phyloP scores from a whole-genome alignment of 2,329 filamentous ascomycete species.

The Fusarium sp. region DNA sequence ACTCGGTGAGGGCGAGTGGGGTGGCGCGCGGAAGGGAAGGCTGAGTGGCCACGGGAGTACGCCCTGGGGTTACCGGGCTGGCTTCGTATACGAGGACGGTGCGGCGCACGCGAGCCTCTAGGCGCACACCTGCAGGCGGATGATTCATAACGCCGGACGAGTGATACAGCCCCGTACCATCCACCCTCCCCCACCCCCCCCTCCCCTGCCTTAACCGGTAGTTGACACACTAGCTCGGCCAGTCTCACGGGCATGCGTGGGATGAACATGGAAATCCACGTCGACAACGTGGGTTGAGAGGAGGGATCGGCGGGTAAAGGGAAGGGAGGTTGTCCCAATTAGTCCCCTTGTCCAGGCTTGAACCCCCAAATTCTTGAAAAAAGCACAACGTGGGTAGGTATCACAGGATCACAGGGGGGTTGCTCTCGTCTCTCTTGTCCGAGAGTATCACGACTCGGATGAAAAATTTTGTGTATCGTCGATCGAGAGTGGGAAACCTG shows the following conservation, averaged over 20 bases:
- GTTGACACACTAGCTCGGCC: neutral
- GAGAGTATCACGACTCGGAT: neutral
- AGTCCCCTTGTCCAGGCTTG: neutral
- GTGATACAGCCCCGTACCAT: too few relatives aligned
- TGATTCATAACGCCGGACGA: too few relatives aligned
- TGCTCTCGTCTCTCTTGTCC: neutral
- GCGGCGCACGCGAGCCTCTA: too few relatives aligned
- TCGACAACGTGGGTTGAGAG: slow-evolving; percentile 6
- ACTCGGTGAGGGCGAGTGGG: too few relatives aligned
- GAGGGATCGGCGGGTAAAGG: slow-evolving; percentile 5
- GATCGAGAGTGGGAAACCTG: neutral
- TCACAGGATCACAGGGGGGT: neutral
- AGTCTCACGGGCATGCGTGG: neutral
- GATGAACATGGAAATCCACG: neutral
- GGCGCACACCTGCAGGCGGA: too few relatives aligned
- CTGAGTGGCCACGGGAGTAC: too few relatives aligned
- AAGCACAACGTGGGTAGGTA: neutral
- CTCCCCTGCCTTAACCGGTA: slow-evolving; percentile 3
- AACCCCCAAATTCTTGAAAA: neutral
- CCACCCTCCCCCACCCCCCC: too few relatives aligned
- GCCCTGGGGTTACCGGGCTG: too few relatives aligned
- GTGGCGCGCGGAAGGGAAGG: too few relatives aligned
- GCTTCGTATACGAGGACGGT: too few relatives aligned
- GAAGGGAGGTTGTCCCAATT: neutral
- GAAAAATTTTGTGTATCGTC: neutral